phyloP scores from a whole-genome alignment of 1,139 yeast genomes.

The Blastobotrys illinoisensis region DNA sequence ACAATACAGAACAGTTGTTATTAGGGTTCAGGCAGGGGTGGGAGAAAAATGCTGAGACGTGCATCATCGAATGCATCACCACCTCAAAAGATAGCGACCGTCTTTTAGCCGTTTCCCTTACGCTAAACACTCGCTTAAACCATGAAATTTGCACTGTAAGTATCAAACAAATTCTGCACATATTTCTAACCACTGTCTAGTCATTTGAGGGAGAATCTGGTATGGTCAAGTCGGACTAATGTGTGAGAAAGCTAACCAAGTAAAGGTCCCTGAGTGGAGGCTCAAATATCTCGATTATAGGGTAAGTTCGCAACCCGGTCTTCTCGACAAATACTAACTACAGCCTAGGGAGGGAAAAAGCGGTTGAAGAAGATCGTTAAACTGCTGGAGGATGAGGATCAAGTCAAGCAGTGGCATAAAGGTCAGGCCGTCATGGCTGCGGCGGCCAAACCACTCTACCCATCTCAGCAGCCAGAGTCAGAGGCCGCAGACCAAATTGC shows the following conservation, averaged over 20 bases:
- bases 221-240: slow-evolving; percentile 14
- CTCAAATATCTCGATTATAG: slow-evolving; percentile 76
- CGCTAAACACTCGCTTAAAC: neutral
- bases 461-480: neutral
- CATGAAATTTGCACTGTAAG: slow-evolving; percentile 35
- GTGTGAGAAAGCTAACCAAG: slow-evolving; percentile 25
- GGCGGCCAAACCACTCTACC: neutral
- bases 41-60: neutral
- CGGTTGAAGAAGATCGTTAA: slow-evolving; percentile 44
- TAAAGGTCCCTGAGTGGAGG: slow-evolving; percentile 81
- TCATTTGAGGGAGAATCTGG: slow-evolving; percentile 33
- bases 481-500: neutral
- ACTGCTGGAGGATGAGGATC: neutral
- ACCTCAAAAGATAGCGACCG: neutral
- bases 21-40: neutral
- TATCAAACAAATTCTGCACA: neutral
- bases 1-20: too few relatives aligned
- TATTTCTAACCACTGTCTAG: slow-evolving; percentile 17
- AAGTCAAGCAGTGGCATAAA: neutral
- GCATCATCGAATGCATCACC: neutral
- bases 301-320: slow-evolving; percentile 26
- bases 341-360: slow-evolving; percentile 45
- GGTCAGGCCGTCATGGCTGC: neutral
- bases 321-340: slow-evolving; percentile 34
- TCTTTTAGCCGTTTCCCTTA: neutral